phyloP scores from a whole-genome alignment of 2,329 filamentous ascomycete species.

The Calonectria multiphialidica region DNA sequence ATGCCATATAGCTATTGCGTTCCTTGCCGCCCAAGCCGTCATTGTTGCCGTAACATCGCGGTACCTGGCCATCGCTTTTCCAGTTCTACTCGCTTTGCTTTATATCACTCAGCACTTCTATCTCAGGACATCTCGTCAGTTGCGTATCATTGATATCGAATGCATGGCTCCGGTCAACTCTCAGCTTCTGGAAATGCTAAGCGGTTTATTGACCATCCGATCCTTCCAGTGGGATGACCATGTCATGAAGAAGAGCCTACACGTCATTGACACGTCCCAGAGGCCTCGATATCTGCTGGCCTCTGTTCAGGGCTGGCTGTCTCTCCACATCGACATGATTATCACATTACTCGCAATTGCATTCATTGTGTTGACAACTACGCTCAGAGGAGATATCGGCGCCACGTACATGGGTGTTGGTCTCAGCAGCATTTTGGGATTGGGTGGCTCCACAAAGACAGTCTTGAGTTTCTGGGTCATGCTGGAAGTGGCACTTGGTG shows the following conservation, averaged over 20 bases:
- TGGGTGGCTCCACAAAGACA: conserved; percentile 35
- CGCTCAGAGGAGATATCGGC: conserved; percentile 24
- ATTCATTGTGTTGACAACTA: conserved; percentile 52
- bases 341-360: conserved; percentile 35
- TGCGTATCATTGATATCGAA: conserved; percentile 52
- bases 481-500: conserved; percentile 47
- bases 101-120: conserved; percentile 34
- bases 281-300: conserved; percentile 63
- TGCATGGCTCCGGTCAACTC: conserved; percentile 51
- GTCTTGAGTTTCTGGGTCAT: conserved; percentile 47
- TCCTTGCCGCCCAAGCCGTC: conserved; percentile 21
- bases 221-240: conserved; percentile 61
- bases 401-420: conserved; percentile 38
- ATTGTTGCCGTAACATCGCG: conserved; percentile 44
- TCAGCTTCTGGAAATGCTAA: conserved; percentile 57
- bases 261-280: conserved; percentile 61
- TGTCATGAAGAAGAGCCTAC: conserved; percentile 53
- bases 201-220: conserved; percentile 60
- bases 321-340: conserved; percentile 60
- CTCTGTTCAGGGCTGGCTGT: conserved; percentile 65
- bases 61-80: conserved; percentile 49
- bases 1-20: not conserved
- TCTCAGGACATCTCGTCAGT: conserved; percentile 52
- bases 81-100: conserved; percentile 42
- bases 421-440: conserved; percentile 43